Base-by-base conservation (phyloP, 371 early-diverging fungal genomes). In the Mortierella sp. region DNA sequence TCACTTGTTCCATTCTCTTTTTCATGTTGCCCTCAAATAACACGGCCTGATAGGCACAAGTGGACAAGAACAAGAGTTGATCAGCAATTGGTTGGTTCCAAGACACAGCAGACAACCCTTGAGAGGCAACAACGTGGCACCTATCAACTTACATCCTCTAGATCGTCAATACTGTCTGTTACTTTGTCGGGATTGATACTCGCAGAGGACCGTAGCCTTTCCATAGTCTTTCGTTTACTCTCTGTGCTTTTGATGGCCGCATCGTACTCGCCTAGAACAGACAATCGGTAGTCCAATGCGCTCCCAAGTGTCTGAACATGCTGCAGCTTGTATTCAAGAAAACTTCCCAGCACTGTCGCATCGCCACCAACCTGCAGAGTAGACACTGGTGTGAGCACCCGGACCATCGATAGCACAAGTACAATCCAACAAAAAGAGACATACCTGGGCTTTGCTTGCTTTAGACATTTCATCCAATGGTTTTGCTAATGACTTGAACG, bases 151-250 rank as follows among this genome's bases (percentile, higher is more conserved):
- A 76, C 76, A 53, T 76, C 76, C 29, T 76, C 76, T 8, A 76
- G 51, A 34, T 76, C 76, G 31, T 76, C 76, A 40, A 76, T 76
- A n/a, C 76, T 76, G 56, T 76, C 76, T 17, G 76, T 76, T 57
- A 69, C 76, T 49, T 69, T 76, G 31, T 76, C 76, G 3, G 76
- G 69, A 28, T 68, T 76, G 55, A 76, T 76, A 25, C 53, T 76
- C 14, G 76, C 64, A 9, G 76, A 76, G 4, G 76, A 64, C 28
- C 76, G 57, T 19, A 76, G 54, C 1, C 76, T 60, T 25, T 76
- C 76, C 76, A 76, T 76, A 9, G 58, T 76, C 51, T 61, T 76
- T 12, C 76, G 65, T 44, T 76, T 76, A 21, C 65, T 65, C 55
- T 76, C 65, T 27, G 76, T 76, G 49, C 61, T 54, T 54, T 68